phyloP scores from a whole-genome alignment of 306 rosid species.

The Pachyrhizus erosus region DNA sequence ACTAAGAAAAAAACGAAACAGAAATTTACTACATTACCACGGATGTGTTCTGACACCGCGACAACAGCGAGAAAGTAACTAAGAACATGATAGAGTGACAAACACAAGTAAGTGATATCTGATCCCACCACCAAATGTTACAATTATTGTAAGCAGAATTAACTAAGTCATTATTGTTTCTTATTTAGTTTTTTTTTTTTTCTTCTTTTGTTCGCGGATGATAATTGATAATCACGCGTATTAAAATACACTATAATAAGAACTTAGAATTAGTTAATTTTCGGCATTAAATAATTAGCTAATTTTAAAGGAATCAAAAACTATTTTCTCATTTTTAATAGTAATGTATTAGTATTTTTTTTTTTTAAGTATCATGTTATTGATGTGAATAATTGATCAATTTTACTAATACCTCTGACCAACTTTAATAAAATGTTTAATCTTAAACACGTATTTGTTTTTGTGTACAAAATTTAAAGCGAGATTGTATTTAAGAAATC shows the following conservation, averaged over 20 bases:
- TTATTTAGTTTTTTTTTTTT: background rate
- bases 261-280: background rate
- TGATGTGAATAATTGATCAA: too few relatives aligned
- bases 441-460: too few relatives aligned
- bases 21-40: background rate
- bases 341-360: too few relatives aligned
- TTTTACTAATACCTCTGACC: too few relatives aligned
- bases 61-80: background rate
- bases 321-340: background rate
- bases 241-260: background rate
- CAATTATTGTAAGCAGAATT: background rate
- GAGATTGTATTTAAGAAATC: too few relatives aligned
- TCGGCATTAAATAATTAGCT: background rate
- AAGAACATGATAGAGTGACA: conserved; percentile 17
- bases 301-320: background rate
- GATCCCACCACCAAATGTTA: conserved; percentile 3
- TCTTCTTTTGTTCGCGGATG: background rate
- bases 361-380: too few relatives aligned
- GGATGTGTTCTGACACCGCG: background rate
- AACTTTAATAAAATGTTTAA: too few relatives aligned
- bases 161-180: background rate
- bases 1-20: background rate
- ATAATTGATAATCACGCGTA: background rate
- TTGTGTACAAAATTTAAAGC: too few relatives aligned
- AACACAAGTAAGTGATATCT: conserved; percentile 2